These are phyloP conservation scores for Candida sp. DNA, from an alignment of 1,139 yeast species.

Conservation along the genomic window DNA sequence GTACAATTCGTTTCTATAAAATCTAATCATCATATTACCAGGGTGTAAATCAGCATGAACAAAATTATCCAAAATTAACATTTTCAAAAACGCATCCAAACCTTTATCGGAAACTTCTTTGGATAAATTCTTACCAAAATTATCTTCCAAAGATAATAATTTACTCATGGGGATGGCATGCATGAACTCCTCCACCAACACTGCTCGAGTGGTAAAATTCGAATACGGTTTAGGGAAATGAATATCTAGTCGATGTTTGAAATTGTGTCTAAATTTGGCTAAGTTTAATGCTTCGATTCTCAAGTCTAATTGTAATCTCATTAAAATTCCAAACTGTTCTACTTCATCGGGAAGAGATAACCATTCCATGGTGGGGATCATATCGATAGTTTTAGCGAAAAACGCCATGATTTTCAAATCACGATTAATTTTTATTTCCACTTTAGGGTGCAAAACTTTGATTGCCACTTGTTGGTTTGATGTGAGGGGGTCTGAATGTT, in stretches of 20 bases:
- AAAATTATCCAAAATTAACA: slow-evolving; percentile 90
- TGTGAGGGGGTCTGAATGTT: slow-evolving; percentile 30
- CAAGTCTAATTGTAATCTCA: slow-evolving; percentile 86
- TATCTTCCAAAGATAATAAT: slow-evolving; percentile 45
- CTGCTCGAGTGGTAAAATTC: slow-evolving; percentile 63
- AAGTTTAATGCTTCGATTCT: slow-evolving; percentile 87
- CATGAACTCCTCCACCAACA: slow-evolving; percentile 83
- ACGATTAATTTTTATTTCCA: slow-evolving; percentile 66
- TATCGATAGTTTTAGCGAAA: slow-evolving; percentile 68
- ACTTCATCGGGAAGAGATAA: slow-evolving; percentile 93
- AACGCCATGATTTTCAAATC: slow-evolving; percentile 82
- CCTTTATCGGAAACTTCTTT: slow-evolving; percentile 84
- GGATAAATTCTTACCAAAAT: slow-evolving; percentile 53
- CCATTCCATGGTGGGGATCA: slow-evolving; percentile 97
- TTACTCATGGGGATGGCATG: slow-evolving; percentile 80
- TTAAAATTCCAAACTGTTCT: slow-evolving; percentile 77
- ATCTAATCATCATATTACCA: slow-evolving; percentile 86
- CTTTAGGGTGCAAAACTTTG: slow-evolving; percentile 89
- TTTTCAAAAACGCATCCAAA: slow-evolving; percentile 84
- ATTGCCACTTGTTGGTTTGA: slow-evolving; percentile 73
- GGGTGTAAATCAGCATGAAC: slow-evolving; percentile 97
- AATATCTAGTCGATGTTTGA: slow-evolving; percentile 55
- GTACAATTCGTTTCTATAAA: slow-evolving; percentile 52
- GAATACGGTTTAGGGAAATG: slow-evolving; percentile 80
- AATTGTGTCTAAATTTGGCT: slow-evolving; percentile 63